These are phyloP conservation scores for Diplocarpon rosae DNA, from an alignment of 2,329 filamentous ascomycete species.

Conservation along the genomic window DNA sequence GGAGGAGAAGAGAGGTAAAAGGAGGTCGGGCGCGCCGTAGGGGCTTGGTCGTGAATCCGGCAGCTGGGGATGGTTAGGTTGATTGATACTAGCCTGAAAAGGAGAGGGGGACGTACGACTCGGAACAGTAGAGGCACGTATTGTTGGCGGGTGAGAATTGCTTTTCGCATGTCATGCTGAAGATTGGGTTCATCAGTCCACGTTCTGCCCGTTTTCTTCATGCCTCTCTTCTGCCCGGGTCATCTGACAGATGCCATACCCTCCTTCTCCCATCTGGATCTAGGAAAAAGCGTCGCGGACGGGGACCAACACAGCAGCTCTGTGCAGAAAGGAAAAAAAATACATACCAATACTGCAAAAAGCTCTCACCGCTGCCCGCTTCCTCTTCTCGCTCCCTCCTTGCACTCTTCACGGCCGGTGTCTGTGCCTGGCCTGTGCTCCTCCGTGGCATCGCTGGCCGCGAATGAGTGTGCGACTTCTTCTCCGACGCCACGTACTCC, in stretches of 20 bases:
- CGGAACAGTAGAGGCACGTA: slow-evolving; percentile 50
- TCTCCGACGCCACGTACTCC: slow-evolving; percentile 16
- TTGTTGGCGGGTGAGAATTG: slow-evolving; percentile 50
- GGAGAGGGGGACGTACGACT: slow-evolving; percentile 36
- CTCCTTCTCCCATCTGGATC: too few species aligned
- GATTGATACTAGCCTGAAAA: not conserved
- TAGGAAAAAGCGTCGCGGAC: too few species aligned
- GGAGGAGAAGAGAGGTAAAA: slow-evolving; percentile 24
- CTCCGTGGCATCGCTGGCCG: slow-evolving; percentile 13
- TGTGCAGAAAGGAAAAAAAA: slow-evolving; percentile 4
- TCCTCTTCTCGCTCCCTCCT: slow-evolving; percentile 17
- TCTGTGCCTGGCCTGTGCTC: slow-evolving; percentile 8
- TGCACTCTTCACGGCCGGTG: slow-evolving; percentile 2
- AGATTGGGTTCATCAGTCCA: slow-evolving; percentile 18
- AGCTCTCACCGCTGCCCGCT: slow-evolving; percentile 44
- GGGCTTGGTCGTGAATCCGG: slow-evolving; percentile 22
- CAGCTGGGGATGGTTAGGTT: slow-evolving; percentile 8
- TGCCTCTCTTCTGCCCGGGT: not conserved
- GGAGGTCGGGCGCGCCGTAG: slow-evolving; percentile 14
- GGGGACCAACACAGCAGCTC: too few species aligned
- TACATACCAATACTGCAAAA: slow-evolving; percentile 54
- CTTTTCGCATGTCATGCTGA: slow-evolving; percentile 56
- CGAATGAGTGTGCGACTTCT: slow-evolving; percentile 9
- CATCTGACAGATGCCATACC: not conserved
- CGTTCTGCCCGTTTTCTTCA: slow-evolving; percentile 4